Evolutionary conservation across 2,329 filamentous ascomycete species (phyloP).

Genomic region (Basipetospora chlamydospora): DNA sequence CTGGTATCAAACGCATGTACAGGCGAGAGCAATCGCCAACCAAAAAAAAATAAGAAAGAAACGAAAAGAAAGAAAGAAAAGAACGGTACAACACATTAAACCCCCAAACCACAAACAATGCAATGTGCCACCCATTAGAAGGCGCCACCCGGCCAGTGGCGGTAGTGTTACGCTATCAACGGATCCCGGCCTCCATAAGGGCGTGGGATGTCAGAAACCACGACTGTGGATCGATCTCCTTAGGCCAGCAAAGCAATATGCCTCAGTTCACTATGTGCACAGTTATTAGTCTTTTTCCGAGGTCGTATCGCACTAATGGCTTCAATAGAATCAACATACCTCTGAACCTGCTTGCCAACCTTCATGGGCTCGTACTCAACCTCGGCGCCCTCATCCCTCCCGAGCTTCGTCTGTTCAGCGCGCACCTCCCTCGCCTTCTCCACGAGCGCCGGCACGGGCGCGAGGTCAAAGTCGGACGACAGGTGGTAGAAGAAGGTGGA

Average conservation of each 20-base stretch:
- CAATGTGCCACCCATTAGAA: no score
- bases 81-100: no score
- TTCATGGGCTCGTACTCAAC: constrained; percentile 36
- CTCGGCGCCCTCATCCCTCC: constrained; percentile 38
- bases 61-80: no score
- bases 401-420: constrained; percentile 30
- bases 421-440: constrained; percentile 29
- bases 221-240: no score
- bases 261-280: constrained; percentile 1
- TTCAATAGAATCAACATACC: constrained; percentile 12
- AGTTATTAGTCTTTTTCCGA: neutral
- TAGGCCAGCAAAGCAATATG: constrained; percentile 6
- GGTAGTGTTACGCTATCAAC: no score
- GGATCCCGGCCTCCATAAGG: no score
- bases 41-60: no score
- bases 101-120: no score
- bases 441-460: constrained; percentile 32
- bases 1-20: no score
- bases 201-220: no score
- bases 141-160: no score
- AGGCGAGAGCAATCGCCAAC: no score
- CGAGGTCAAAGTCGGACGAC: constrained; percentile 39
- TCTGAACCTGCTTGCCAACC: constrained; percentile 43
- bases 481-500: constrained; percentile 49
- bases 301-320: neutral